Evolutionary conservation across 1,284 basidiomycete species (phyloP), one percentile per base, ranked within the genome.

Genomic region (Cryptococcus sp.): DNA sequence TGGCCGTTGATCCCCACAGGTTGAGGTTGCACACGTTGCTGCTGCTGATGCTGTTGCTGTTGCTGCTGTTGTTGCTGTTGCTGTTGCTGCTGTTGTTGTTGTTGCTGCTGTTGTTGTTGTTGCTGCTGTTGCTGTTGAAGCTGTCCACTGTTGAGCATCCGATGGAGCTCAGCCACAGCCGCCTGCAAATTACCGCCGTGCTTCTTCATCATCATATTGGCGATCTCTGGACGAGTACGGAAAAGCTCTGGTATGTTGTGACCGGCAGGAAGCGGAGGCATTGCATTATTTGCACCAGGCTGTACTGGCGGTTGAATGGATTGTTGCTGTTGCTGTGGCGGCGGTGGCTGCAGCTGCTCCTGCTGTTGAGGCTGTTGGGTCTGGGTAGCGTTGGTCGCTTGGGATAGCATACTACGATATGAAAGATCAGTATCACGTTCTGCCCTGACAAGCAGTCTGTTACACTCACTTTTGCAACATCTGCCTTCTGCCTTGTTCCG

Each of bases 391-490:
- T 38, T 56, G 38, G 54, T 46, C 17, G 50, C 53, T 42, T 59
- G 51, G 17, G 53, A 50, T 5, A 64, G 46, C 58, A 60, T 64
- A 48, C 61, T 62, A 44, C 15, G 31, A 48, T 22, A 22, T 20
- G 27, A 44, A 22, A 2, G 16, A 40, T 20, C 50, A 52, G 16
- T 19, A 13, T 22, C 3, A 23, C 5, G 7, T 35, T 35, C 31
- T 35, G 31, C 31, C 31, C 10, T 35, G 31, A 35, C 13, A 10
- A 5, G 31, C 3, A 35, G 31, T 35, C 31, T 40, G 16, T 38
- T 15, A 19, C 27, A 60, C 57, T 51, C 35, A 64, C 61, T 57
- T 64, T 54, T 60, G 58, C 41, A 64, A 23, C 47, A 59, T 57
- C 46, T 50, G 20, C 11, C 61, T 46, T n/a, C 61, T 51, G 15